Evolutionary conservation across 371 early-diverging fungal genomes (phyloP).

Genomic region (Mucor mucedo): DNA sequence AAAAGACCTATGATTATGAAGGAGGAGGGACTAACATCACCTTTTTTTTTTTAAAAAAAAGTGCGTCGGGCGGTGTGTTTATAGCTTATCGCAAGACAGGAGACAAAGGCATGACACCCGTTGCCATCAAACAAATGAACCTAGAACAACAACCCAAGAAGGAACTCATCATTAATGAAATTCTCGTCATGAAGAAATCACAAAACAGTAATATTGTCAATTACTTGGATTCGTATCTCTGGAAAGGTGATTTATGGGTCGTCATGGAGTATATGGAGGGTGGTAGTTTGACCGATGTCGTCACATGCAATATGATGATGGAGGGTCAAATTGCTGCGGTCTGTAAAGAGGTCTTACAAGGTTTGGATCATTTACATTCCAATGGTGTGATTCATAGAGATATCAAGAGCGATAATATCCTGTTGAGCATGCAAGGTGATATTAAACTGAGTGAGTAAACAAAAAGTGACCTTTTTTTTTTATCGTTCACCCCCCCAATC

Average conservation of each 20-base stretch:
- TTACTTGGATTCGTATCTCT: slow-evolving; percentile 76
- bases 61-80: slow-evolving; percentile 58
- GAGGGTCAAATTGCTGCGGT: slow-evolving; percentile 84
- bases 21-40: too few species aligned
- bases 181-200: slow-evolving; percentile 74
- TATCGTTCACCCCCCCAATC: background rate
- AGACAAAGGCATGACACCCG: slow-evolving; percentile 46
- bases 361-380: slow-evolving; percentile 64
- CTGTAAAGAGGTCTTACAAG: slow-evolving; percentile 62
- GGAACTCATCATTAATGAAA: slow-evolving; percentile 87
- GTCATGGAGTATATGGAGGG: slow-evolving; percentile 91
- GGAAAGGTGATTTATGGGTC: slow-evolving; percentile 73
- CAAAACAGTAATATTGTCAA: slow-evolving; percentile 82
- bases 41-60: slow-evolving; percentile 1
- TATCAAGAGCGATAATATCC: slow-evolving; percentile 88
- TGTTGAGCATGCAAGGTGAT: slow-evolving; percentile 72
- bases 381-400: slow-evolving; percentile 89
- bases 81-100: slow-evolving; percentile 61
- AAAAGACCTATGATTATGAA: background rate
- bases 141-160: slow-evolving; percentile 83
- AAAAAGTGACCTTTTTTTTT: background rate
- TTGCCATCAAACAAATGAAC: slow-evolving; percentile 88
- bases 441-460: slow-evolving; percentile 68
- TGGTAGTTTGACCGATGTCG: slow-evolving; percentile 76
- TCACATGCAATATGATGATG: slow-evolving; percentile 78